These are phyloP conservation scores for Solanum medicagineum DNA, from an alignment of 257 asterid genomes.

Conservation along the genomic window DNA sequence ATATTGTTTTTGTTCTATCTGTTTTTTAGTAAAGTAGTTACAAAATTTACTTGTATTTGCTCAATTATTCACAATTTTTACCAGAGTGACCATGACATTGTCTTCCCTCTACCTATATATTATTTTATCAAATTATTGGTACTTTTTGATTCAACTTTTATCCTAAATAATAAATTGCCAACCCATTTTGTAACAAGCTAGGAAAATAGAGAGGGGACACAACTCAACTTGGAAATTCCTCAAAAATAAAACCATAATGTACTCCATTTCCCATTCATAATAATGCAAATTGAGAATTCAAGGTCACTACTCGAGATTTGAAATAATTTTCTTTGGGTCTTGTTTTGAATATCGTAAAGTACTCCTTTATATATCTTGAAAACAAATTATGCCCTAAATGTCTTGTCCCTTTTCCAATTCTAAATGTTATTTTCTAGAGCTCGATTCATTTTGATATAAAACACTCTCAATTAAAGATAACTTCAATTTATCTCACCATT, in stretches of 20 bases:
- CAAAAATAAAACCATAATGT: not conserved
- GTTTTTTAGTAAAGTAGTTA: not conserved
- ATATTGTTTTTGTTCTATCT: not conserved
- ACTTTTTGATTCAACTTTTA: not conserved
- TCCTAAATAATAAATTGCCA: not conserved
- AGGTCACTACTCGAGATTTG: not conserved
- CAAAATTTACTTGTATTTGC: not conserved
- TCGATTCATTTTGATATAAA: not conserved
- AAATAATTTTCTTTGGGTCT: constrained; percentile 12
- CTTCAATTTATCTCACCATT: not conserved
- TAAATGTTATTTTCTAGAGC: not conserved
- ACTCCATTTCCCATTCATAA: not conserved
- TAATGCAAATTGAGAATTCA: not conserved
- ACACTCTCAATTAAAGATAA: not conserved
- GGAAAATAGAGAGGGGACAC: not conserved
- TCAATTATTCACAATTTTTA: not conserved
- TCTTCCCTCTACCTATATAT: not conserved
- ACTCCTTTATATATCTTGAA: not conserved
- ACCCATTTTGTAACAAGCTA: not conserved
- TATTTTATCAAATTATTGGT: not conserved
- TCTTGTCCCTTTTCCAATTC: not conserved
- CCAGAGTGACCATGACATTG: not conserved
- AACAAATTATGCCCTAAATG: not conserved
- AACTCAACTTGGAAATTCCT: not conserved
- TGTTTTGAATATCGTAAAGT: not conserved